Percentiles rank a stretch among this genome's conserved stretches.
Conservation (phyloP, 2,329 filamentous ascomycete species). For the Phialocephala sp. region DNA sequence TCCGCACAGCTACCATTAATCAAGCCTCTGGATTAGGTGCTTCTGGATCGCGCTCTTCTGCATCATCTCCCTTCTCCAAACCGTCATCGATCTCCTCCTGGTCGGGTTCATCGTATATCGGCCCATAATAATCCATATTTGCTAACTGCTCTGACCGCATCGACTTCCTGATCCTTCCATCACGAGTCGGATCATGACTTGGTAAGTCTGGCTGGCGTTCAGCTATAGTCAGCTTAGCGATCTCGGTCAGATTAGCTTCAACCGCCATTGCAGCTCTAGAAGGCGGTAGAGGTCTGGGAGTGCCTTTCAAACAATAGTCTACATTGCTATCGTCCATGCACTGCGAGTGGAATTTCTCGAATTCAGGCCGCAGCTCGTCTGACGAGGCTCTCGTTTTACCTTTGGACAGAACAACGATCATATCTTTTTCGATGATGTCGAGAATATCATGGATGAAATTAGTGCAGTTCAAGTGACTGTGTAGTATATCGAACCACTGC, state of each 20-base stretch:
- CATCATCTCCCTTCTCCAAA: too few species aligned
- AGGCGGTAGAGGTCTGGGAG: not conserved
- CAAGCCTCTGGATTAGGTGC: too few species aligned
- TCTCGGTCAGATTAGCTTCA: not conserved
- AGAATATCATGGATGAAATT: constrained; percentile 20
- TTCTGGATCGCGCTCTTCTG: too few species aligned
- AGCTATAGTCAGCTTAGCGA: not conserved
- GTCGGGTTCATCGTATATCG: too few species aligned
- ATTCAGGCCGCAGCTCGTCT: not conserved
- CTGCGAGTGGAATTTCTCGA: not conserved
- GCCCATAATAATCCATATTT: not conserved
- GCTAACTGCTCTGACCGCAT: not conserved
- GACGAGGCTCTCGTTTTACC: not conserved
- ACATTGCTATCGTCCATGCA: not conserved
- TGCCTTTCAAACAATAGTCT: constrained; percentile 2
- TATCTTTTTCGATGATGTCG: constrained; percentile 18
- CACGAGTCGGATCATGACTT: not conserved
- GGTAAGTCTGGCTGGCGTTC: not conserved
- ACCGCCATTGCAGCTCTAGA: not conserved
- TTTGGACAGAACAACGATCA: constrained; percentile 10
- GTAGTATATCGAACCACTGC: constrained; percentile 13
- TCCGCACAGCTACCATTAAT: too few species aligned
- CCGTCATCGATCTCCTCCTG: too few species aligned
- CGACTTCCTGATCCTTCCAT: not conserved
- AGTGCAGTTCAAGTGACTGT: constrained; percentile 7